Evolutionary conservation across 2,329 filamentous ascomycete genomes (phyloP), one percentile per base, ranked within the genome.

Genomic region (Trichophyton verrucosum): DNA sequence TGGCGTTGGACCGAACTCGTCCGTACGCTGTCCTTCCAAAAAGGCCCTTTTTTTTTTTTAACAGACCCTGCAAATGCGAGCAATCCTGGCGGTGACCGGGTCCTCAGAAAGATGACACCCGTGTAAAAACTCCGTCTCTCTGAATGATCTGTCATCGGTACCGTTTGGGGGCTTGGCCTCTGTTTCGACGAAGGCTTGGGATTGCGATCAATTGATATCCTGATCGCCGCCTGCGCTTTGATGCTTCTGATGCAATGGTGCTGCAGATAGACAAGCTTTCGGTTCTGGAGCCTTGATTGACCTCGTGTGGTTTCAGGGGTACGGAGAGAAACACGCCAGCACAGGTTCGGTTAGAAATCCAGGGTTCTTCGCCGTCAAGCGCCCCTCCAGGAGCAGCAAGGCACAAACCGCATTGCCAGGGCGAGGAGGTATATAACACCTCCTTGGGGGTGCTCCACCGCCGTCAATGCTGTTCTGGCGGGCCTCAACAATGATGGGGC

Each of bases 201-300:
- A 20, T 13, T n/a, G 15, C 22, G 49, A 53, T 53, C 49, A 53
- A 53, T 33, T 15, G 22, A 15, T 53, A 27, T 53, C 24, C 49
- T 33, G 49, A 53, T 53, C 49, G 27, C 13, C 49, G 15, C 17
- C 24, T 17, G 49, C 49, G 49, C 49, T 53, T 53, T 53, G 24
- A 53, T 53, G 49, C 20, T 53, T 27, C 49, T 53, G 27, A 53
- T 53, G 49, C 49, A 53, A 53, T 53, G 49, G 49, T 53, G 49
- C 27, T 53, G 27, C 49, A 33, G 49, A 53, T 53, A 53, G 49
- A 53, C 49, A 53, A 53, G 49, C 49, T 53, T 53, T 53, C 22
- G 22, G 49, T 20, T 13, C 17, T 22, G n/a, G 40, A 17, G 40
- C n/a, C 49, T 53, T n/a, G 22, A 30, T n/a, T 53, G 49, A 30